Percentiles rank a stretch among this genome's conserved stretches.
These are phyloP conservation scores for Favolaschia claudopus DNA, from an alignment of 768 basidiomycete genomes.

Conservation along the genomic window DNA sequence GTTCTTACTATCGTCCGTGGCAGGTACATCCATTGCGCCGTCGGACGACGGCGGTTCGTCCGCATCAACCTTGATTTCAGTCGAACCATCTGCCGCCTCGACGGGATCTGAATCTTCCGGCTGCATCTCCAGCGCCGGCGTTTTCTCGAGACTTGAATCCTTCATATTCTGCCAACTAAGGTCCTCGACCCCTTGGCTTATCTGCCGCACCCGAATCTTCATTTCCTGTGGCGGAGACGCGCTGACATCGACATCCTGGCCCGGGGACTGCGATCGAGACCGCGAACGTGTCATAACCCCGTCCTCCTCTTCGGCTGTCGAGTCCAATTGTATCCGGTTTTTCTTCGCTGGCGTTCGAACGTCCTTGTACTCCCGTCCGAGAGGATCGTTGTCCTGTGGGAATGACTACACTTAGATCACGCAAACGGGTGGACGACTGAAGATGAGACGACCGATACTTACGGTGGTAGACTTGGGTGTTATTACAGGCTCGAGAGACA, in stretches of 20 bases:
- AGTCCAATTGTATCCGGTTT: slow-evolving; percentile 68
- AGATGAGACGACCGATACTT: slow-evolving; percentile 13
- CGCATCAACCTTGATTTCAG: slow-evolving; percentile 29
- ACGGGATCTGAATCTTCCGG: slow-evolving; percentile 10
- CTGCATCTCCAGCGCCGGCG: slow-evolving; percentile 28
- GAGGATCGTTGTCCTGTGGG: slow-evolving; percentile 50
- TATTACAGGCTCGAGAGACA: slow-evolving; percentile 73
- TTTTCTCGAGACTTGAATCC: slow-evolving; percentile 37
- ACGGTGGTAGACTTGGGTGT: slow-evolving; percentile 52
- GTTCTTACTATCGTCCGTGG: slow-evolving; percentile 11
- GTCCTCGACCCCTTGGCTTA: slow-evolving; percentile 82
- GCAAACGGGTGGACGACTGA: slow-evolving; percentile 1
- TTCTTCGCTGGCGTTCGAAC: slow-evolving; percentile 76
- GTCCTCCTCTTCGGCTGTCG: slow-evolving; percentile 72
- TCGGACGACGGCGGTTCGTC: slow-evolving; percentile 25
- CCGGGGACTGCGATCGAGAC: slow-evolving; percentile 51
- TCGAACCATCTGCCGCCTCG: slow-evolving; percentile 18
- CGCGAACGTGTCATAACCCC: slow-evolving; percentile 42
- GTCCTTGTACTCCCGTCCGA: slow-evolving; percentile 54
- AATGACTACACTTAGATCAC: slow-evolving; percentile 5
- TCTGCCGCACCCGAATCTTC: slow-evolving; percentile 75
- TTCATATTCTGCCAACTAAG: slow-evolving; percentile 71
- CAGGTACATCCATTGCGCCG: slow-evolving; percentile 7
- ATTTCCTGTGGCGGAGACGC: slow-evolving; percentile 81
- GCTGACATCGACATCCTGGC: slow-evolving; percentile 53